Base-by-base conservation (phyloP, 1,139 yeast genomes). In the Entelexis sorbosivorans region DNA sequence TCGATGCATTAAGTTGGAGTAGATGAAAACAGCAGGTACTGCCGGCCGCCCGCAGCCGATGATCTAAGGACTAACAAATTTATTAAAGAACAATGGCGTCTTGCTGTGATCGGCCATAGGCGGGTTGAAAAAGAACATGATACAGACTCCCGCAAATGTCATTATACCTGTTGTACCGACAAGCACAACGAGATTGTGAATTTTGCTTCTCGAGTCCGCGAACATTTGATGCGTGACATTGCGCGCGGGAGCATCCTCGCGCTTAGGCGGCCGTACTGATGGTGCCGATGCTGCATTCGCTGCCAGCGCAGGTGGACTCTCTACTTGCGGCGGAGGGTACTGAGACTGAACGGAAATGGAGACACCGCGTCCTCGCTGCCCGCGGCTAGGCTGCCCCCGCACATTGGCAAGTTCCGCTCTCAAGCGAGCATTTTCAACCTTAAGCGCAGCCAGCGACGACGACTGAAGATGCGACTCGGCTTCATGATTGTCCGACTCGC, bases 61-160 rank as follows among this genome's bases (percentile, higher is more conserved):
- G 9, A 11, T 22, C 13, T 31, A 44, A 35, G 40, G 43, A 16
- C 22, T 45, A 4, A 24, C 33, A 19, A 45, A 31, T 14, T 39
- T 24, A 26, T 44, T 38, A 38, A 49, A 44, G 32, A 52, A 48
- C 36, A 46, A 40, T 13, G 53, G 53, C 16, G 33, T 47, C 28
- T 50, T 48, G 36, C 47, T 42, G 11, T 20, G 40, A 9, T 57
- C 57, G 14, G 52, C 54, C 46, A 48, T 17, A 3, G 62, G 62
- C 9, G 62, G 62, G 38, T 58, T 59, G 46, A 59, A 59, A 31
- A 59, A 54, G 22, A 53, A 44, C 62, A 59, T 59, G 44, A 59
- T 56, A 32, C 58, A 52, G 10, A 59, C 52, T 9, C 62, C 62
- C 0, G 58, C 45, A 24, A 59, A n/a, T 2, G 61, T 59, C 44